phyloP scores from a whole-genome alignment of 306 rosid genomes.

The Notholithocarpus densiflorus region DNA sequence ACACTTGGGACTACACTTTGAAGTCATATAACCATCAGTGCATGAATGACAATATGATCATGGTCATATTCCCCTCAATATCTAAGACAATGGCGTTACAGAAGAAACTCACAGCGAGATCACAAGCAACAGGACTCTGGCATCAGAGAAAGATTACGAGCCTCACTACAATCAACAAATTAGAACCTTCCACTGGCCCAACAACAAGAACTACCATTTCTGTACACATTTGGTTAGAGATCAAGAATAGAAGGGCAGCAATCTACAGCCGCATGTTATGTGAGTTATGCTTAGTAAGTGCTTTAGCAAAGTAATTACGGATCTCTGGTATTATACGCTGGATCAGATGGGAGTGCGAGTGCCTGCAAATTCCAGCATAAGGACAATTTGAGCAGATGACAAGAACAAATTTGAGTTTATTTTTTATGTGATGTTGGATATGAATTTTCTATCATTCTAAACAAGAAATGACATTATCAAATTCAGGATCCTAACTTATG shows the following conservation, averaged over 20 bases:
- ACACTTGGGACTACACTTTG: slow-evolving; percentile 16
- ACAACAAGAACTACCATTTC: slow-evolving; percentile 46
- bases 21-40: slow-evolving; percentile 38
- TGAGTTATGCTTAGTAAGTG: slow-evolving; percentile 69
- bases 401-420: background rate
- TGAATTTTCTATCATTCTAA: slow-evolving; percentile 11
- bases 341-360: slow-evolving; percentile 67
- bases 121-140: slow-evolving; percentile 34
- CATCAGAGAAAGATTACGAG: slow-evolving; percentile 27
- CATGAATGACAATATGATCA: slow-evolving; percentile 19
- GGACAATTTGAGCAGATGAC: slow-evolving; percentile 23
- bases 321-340: slow-evolving; percentile 77
- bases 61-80: slow-evolving; percentile 35
- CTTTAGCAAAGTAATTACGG: slow-evolving; percentile 69
- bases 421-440: background rate
- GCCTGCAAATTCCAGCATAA: slow-evolving; percentile 59
- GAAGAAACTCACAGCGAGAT: slow-evolving; percentile 22
- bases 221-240: slow-evolving; percentile 83
- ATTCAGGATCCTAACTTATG: slow-evolving; percentile 2
- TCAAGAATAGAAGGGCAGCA: slow-evolving; percentile 42
- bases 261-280: slow-evolving; percentile 55
- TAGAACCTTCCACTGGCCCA: slow-evolving; percentile 37
- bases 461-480: background rate
- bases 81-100: slow-evolving; percentile 33
- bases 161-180: slow-evolving; percentile 41